Evolutionary conservation across 305 asterid species (phyloP), one percentile per base, ranked within the genome.

Genomic region (Galium porrigens): DNA sequence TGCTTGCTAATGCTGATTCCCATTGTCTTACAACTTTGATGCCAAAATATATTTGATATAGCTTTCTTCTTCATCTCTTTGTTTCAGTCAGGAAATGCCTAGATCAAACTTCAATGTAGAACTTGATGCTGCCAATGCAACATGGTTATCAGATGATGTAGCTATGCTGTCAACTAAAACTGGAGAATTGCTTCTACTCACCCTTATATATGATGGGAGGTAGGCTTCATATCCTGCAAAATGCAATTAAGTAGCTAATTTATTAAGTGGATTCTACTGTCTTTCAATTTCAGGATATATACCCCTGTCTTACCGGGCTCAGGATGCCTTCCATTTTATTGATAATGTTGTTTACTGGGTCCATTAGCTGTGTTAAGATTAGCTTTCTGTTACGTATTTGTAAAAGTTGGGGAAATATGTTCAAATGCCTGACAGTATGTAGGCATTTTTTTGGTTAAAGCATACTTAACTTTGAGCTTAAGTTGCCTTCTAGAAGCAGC

Each of bases 141-240:
- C 95, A 8, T 91, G 99, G 99, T 76, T 92, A 73, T 72, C 95
- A 65, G 86, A 81, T 85, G 95, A 92, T 78, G 99, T 92, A 68
- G 99, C 88, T 20, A 78, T 92, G 83, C 80, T 92, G 76, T 92
- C 99, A 29, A 76, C 99, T 68, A 92, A 89, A 76, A 81, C 89
- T 17, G 95, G 99, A 79, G 99, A 92, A 72, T 83, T 92, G 76
- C 99, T 89, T 74, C 77, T 89, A 68, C 87, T 92, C 66, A 89
- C 87, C 59, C 94, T 92, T 71, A 74, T 89, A 66, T 85, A 86
- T 79, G 98, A 92, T 77, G 95, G 96, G 81, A 85, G 98, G 96
- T 88, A 57, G 66, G 52, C 67, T 70, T 71, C 37, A 6, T 17
- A 11, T 12, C n/a, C 55, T 27, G 7, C 5, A 42, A 61, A 27